Base-by-base conservation (phyloP, 2,329 filamentous ascomycete species). In the Ophiostoma himal-ulmi region DNA sequence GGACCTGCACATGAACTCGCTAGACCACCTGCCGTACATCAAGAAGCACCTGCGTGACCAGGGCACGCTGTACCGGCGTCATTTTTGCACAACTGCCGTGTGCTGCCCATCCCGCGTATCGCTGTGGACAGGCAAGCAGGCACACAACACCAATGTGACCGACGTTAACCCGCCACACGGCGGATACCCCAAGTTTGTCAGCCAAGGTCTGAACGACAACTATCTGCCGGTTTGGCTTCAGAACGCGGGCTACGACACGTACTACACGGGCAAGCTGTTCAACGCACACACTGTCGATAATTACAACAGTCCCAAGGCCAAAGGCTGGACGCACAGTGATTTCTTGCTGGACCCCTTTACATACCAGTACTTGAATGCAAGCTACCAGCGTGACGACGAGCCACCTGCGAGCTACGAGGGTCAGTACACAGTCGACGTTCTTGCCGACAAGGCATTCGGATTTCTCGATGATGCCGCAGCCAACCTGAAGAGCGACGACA, bases 201-300 rank as follows among this genome's bases (percentile, higher is more conserved):
- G 80, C 3, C 82, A 89, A 69, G 89, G 89, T 0, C 82, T 87
- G 72, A 91, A 92, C 71, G 83, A 88, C 1, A 84, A 89, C 48
- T 91, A 89, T 72, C 82, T 92, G 0, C 90, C 89, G 0, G 77
- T 92, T 0, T 92, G 90, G 89, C 78, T 93, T n/a, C 88, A 91
- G 73, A 77, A 84, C 4, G 86, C 85, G 0, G 89, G 89, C 0
- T 92, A 92, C 76, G 85, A 86, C 73, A 91, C 89, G 0, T 91
- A 90, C 75, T 92, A 92, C 74, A 86, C 86, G 0, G 90, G 88
- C n/a, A 92, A 93, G 76, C 80, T 91, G 5, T 89, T 90, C 79
- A 92, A 92, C 73, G 81, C 83, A 0, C 88, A 91, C 68, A 85
- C 81, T 0, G 80, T 85, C 1, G 75, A 82, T 0, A 91, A 89